Evolutionary conservation across 2,329 filamentous ascomycete genomes (phyloP), one percentile per base, ranked within the genome.

Genomic region (Corniculantispora saksenae): DNA sequence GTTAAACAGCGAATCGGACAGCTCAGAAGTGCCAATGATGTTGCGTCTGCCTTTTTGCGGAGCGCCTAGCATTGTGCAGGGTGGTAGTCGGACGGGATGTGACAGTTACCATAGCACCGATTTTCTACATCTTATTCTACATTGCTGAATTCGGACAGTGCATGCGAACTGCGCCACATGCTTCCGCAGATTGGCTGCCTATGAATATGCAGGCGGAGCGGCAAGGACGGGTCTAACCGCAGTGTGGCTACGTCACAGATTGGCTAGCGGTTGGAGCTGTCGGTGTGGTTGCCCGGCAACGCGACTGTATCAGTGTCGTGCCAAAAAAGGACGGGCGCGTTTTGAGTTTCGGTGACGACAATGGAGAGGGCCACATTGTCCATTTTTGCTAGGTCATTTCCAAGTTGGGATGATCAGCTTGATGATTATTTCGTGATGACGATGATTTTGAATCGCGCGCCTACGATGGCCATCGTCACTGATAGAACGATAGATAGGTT

Each of bases 151-250:
- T 21, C 10, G 43, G 21, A 21, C 27, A 60, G 15, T 19, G 57
- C 55, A 47, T 15, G 10, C 55, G 35, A 57, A 45, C 21, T 25
- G 38, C 38, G 8, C 25, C 38, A 32, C 32, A 5, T 32, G 32
- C 6, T 7, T 5, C 21, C 13, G 2, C 17, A 23, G 32, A 12
- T 25, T 51, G 47, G 32, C 40, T 40, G 23, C 47, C 25, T 45
- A 3, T 25, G 19, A 12, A 47, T 25, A 25, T 62, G 50, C 48
- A 55, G 25, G 32, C 25, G 25, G 38, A 45, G 50, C 40, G 61
- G 51, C 53, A 61, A 63, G 51, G 43, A 57, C 61, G 61, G 61
- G 61, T 63, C 43, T 25, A 63, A 45, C 61, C 61, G 61, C 47
- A 45, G 40, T 63, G 61, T 63, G 61, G 53, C 61, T 50, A 60